Conservation (phyloP, 768 basidiomycete species). For the Coprinopsis strossmayeri region DNA sequence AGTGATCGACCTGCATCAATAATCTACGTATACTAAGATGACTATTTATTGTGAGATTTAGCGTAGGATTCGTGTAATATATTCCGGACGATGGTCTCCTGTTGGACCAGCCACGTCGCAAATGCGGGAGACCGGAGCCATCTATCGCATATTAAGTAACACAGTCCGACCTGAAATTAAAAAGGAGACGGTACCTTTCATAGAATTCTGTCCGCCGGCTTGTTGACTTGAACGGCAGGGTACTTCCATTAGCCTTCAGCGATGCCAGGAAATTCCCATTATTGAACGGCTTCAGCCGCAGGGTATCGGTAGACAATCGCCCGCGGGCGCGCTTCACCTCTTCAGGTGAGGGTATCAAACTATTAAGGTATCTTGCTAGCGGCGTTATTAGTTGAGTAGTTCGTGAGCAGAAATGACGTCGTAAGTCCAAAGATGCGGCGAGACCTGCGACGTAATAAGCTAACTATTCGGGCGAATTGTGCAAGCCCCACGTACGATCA, state of each 20-base stretch:
- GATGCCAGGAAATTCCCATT: conserved; percentile 63
- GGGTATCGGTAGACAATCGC: conserved; percentile 16
- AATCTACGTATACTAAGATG: no score
- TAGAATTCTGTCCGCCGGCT: conserved; percentile 69
- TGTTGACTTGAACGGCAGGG: conserved; percentile 68
- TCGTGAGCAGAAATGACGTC: conserved; percentile 78
- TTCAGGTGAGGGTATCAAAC: conserved; percentile 69
- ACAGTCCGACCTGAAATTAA: not conserved
- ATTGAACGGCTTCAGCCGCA: conserved; percentile 67
- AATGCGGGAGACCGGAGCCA: conserved; percentile 76
- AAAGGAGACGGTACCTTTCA: conserved; percentile 28
- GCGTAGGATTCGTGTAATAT: conserved; percentile 31
- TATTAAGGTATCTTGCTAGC: conserved; percentile 85
- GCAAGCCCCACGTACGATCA: conserved; percentile 39
- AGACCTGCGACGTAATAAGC: conserved; percentile 34
- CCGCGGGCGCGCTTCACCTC: conserved; percentile 35
- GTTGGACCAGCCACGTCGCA: conserved; percentile 71
- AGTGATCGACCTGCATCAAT: no score
- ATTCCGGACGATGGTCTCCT: conserved; percentile 63
- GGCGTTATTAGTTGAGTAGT: conserved; percentile 86
- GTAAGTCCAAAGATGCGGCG: conserved; percentile 57
- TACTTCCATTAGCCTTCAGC: conserved; percentile 60
- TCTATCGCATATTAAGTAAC: conserved; percentile 15
- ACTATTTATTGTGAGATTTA: not conserved
- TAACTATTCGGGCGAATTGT: conserved; percentile 8